phyloP scores from a whole-genome alignment of 495 filamentous ascomycete genomes.

The Parachaetomium inaequale region DNA sequence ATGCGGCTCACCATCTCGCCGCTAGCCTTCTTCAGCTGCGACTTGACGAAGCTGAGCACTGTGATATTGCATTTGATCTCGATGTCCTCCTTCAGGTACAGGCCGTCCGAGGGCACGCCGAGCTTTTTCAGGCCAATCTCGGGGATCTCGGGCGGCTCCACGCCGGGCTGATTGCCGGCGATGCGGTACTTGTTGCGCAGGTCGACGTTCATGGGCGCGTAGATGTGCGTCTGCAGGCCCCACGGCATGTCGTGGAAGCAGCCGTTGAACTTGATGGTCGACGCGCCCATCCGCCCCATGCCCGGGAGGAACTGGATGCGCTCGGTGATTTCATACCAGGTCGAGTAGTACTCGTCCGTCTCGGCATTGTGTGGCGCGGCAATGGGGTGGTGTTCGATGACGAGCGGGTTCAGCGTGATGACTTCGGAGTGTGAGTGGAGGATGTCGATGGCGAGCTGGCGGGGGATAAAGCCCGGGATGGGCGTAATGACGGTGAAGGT shows the following conservation, averaged over 20 bases:
- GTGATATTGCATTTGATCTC: conserved; percentile 70
- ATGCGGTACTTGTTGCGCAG: conserved; percentile 51
- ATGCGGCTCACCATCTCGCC: conserved; percentile 62
- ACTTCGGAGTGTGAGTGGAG: conserved; percentile 61
- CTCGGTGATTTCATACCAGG: conserved; percentile 66
- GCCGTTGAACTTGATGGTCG: conserved; percentile 68
- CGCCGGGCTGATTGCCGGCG: conserved; percentile 58
- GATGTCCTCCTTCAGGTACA: conserved; percentile 73
- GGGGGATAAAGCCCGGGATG: conserved; percentile 47
- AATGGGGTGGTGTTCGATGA: conserved; percentile 60
- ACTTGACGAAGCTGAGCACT: conserved; percentile 64
- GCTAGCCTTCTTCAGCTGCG: conserved; percentile 62
- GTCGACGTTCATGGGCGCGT: conserved; percentile 58
- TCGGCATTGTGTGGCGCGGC: conserved; percentile 60
- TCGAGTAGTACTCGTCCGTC: conserved; percentile 65
- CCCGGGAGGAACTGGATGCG: conserved; percentile 63
- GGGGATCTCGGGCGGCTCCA: conserved; percentile 53
- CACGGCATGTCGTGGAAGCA: conserved; percentile 69
- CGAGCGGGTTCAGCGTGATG: conserved; percentile 73
- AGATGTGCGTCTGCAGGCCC: conserved; percentile 71
- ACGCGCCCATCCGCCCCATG: conserved; percentile 54
- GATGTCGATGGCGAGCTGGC: conserved; percentile 46
- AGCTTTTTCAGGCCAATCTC: conserved; percentile 55
- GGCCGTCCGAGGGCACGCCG: conserved; percentile 55
- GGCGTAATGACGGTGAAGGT: conserved; percentile 47